These are phyloP conservation scores for Lipomyces spencermartinsiae DNA, from an alignment of 805 yeast genomes.

Conservation along the genomic window DNA sequence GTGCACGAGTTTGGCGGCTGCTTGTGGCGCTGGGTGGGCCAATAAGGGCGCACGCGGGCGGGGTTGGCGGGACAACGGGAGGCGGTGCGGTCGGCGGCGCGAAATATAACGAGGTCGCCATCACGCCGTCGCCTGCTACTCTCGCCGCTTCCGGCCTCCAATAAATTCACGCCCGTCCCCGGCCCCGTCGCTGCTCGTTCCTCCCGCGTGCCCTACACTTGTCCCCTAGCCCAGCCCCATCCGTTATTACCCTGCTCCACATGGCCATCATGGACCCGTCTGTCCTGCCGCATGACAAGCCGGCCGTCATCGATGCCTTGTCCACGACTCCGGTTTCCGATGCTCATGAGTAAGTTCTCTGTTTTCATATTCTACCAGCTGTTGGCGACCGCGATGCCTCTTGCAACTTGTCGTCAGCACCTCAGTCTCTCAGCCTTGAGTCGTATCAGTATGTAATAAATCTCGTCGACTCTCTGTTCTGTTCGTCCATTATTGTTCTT, in stretches of 20 bases:
- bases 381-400: neutral
- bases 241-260: conserved; percentile 1
- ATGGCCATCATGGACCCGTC: conserved; percentile 30
- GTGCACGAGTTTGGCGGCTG: neutral
- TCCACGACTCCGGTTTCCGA: conserved; percentile 11
- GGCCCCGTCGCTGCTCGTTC: conserved; percentile 1
- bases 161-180: conserved; percentile 10
- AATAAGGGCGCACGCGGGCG: conserved; percentile 4
- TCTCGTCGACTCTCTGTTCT: neutral
- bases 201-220: conserved; percentile 6
- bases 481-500: neutral
- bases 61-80: conserved; percentile 1
- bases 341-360: conserved; percentile 15
- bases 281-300: conserved; percentile 15
- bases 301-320: conserved; percentile 11
- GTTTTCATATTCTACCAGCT: neutral
- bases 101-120: neutral
- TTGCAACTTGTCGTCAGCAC: conserved; percentile 4
- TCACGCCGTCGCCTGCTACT: conserved; percentile 5
- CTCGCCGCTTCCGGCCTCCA: conserved; percentile 7
- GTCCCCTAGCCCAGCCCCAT: conserved; percentile 13
- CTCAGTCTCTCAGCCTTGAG: neutral
- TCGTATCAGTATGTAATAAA: neutral
- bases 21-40: neutral
- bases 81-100: neutral